phyloP scores from a whole-genome alignment of 1,139 yeast species.

The Pichia sp. region DNA sequence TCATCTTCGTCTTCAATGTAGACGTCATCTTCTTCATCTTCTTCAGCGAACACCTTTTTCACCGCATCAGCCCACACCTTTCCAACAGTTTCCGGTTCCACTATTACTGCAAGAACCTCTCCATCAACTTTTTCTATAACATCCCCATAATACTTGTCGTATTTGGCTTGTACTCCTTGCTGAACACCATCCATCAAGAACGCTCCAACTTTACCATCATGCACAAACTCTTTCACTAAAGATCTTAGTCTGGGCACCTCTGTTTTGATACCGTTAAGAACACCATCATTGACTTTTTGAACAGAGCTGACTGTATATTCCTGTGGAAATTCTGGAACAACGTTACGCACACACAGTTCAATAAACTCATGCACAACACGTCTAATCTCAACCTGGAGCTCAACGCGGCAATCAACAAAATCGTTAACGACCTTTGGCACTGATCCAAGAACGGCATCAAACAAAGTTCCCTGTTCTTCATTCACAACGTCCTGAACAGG shows the following conservation, averaged over 20 bases:
- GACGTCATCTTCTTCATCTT: slow-evolving; percentile 7
- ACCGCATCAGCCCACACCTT: slow-evolving; percentile 43
- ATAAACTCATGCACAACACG: slow-evolving; percentile 61
- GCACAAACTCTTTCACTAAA: slow-evolving; percentile 41
- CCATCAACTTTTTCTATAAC: slow-evolving; percentile 11
- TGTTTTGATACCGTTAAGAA: too few relatives aligned
- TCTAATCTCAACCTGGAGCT: slow-evolving; percentile 66
- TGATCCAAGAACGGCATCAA: slow-evolving; percentile 57
- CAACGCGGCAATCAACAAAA: slow-evolving; percentile 79
- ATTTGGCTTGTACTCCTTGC: slow-evolving; percentile 44
- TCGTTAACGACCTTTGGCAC: slow-evolving; percentile 81
- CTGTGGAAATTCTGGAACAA: slow-evolving; percentile 27
- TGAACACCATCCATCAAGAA: slow-evolving; percentile 54
- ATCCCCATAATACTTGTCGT: slow-evolving; percentile 36
- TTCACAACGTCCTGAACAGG: not conserved
- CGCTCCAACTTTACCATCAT: slow-evolving; percentile 33
- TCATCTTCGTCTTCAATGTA: slow-evolving; percentile 6
- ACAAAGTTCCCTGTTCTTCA: slow-evolving; percentile 24
- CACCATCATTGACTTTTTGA: too few relatives aligned
- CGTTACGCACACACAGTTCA: too few relatives aligned
- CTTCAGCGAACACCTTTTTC: slow-evolving; percentile 25
- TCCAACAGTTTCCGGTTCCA: slow-evolving; percentile 52
- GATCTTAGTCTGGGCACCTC: slow-evolving; percentile 50
- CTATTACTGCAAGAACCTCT: slow-evolving; percentile 28
- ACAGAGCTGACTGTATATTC: too few relatives aligned